Evolutionary conservation across 306 rosid genomes (phyloP), one percentile per base, ranked within the genome.

Genomic region (Styphnolobium japonicum): DNA sequence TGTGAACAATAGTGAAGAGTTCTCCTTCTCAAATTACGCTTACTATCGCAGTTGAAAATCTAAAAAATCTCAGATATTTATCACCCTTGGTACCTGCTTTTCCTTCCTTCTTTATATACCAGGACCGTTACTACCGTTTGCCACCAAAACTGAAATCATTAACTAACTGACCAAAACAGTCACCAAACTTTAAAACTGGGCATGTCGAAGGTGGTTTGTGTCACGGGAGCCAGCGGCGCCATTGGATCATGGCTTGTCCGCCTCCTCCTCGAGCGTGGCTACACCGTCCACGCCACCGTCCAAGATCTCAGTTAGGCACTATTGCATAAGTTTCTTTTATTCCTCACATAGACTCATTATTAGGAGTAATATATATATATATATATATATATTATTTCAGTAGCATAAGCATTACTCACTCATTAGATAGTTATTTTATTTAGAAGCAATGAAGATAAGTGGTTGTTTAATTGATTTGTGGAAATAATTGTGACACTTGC

Each of bases 141-240:
- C 27, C 25, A 15, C 64, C 11, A 76, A 46, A 21, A 7, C 67
- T 27, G 15, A 19, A 53, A 6, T 51, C 19, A 16, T 11, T 10
- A 12, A 1, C 5, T 15, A 10, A 18, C 27, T 2, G 36, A 25
- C 46, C 11, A 31, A 71, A 10, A 5, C 0, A 37, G 67, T 22
- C 1, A 21, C 7, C 33, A 0, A 45, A 46, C 68, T 75, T 70
- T 3, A 42, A 56, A 43, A 18, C 10, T 15, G 23, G 0, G 1
- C 39, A 68, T 65, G 70, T 77, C 89, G 37, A 89, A 89, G 81
- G 80, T 77, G 12, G 97, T 94, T 6, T 92, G 98, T 76, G 98
- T 94, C 39, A 92, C 98, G 18, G 98, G 98, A 51, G 97, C 87
- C 66, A 94, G 98, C 25, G 98, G 98, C 56, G 86, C 92, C 85